A percentile compares a stretch with the other conserved stretches of the same genome.
These are phyloP conservation scores for Teunomyces tritomae DNA, from an alignment of 805 yeast genomes.

Conservation along the genomic window DNA sequence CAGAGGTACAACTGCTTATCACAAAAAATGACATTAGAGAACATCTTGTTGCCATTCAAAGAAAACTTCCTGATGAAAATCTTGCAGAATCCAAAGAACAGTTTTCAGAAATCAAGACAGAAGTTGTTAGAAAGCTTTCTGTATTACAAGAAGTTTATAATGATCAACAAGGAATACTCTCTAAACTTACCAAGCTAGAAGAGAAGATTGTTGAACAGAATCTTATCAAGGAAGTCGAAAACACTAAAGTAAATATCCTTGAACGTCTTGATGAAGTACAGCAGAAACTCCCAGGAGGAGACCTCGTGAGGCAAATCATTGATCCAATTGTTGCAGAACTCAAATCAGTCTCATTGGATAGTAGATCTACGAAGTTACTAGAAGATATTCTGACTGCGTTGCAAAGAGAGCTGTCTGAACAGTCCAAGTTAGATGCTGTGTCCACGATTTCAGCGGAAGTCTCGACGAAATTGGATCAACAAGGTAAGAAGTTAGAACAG, in stretches of 20 bases:
- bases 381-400: constrained; percentile 11
- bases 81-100: neutral
- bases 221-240: neutral
- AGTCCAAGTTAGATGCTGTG: constrained; percentile 2
- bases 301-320: constrained; percentile 15
- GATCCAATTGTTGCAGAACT: constrained; percentile 28
- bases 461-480: neutral
- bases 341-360: constrained; percentile 22
- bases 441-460: neutral
- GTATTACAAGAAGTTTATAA: neutral
- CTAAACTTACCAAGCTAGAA: neutral
- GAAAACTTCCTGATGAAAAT: neutral
- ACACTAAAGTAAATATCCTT: neutral
- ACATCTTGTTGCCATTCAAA: neutral
- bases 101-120: neutral
- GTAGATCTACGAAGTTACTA: constrained; percentile 13
- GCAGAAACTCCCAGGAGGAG: constrained; percentile 11
- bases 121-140: neutral
- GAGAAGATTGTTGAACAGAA: neutral
- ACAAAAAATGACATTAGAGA: neutral
- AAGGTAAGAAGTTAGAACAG: neutral
- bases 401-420: neutral
- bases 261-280: neutral
- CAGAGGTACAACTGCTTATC: neutral
- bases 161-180: neutral